Conservation (phyloP, 164 flowering plant genomes). For the Vitis cinerea region DNA sequence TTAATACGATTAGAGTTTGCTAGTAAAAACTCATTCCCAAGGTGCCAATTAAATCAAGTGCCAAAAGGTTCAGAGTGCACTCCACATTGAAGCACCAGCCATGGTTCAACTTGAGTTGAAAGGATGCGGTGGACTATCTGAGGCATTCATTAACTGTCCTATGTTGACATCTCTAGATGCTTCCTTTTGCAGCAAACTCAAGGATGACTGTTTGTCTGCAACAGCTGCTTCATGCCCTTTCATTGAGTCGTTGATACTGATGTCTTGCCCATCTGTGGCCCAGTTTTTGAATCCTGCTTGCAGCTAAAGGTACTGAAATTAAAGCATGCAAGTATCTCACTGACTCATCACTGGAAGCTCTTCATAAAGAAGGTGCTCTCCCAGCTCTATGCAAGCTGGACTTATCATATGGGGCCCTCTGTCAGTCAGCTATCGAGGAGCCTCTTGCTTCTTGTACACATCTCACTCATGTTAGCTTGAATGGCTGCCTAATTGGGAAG, state of each 20-base stretch:
- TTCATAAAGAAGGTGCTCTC: constrained; percentile 73
- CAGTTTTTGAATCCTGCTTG: constrained; percentile 70
- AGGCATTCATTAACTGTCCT: constrained; percentile 81
- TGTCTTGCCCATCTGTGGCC: constrained; percentile 97
- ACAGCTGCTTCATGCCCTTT: constrained; percentile 74
- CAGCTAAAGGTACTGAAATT: constrained; percentile 83
- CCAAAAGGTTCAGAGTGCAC: too few relatives aligned
- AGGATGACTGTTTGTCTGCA: constrained; percentile 85
- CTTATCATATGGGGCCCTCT: not conserved
- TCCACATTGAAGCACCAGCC: constrained; percentile 38
- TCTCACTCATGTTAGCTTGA: constrained; percentile 88
- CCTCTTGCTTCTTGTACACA: constrained; percentile 13
- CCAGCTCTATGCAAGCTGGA: constrained; percentile 70
- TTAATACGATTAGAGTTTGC: too few relatives aligned
- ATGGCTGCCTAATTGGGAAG: constrained; percentile 56
- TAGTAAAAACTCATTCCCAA: too few relatives aligned
- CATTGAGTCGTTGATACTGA: constrained; percentile 76
- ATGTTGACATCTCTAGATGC: constrained; percentile 81
- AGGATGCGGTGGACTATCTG: constrained; percentile 92
- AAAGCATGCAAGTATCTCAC: constrained; percentile 94
- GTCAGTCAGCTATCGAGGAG: too few relatives aligned
- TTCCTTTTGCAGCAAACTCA: constrained; percentile 91
- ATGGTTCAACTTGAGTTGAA: constrained; percentile 86
- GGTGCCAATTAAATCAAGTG: too few relatives aligned
- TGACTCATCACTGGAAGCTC: constrained; percentile 79